Evolutionary conservation across 2,329 filamentous ascomycete genomes (phyloP).

Genomic region (Diplodia mutila): DNA sequence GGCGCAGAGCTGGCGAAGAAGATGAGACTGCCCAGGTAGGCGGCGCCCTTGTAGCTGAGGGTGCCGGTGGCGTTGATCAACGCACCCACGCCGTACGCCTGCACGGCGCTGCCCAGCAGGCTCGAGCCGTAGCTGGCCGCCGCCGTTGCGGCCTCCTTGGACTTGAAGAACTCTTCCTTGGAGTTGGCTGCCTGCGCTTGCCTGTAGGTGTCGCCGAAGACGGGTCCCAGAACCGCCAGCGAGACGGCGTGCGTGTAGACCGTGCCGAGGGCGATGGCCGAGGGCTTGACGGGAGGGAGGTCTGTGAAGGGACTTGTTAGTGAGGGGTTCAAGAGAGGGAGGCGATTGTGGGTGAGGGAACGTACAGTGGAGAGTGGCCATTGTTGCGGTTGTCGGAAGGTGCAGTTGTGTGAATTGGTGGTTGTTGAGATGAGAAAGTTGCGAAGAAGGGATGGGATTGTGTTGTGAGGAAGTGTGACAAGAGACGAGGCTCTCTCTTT

Average conservation of each 20-base stretch:
- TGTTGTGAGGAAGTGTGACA: neutral
- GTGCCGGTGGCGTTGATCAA: conserved; percentile 90
- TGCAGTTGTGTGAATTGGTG: neutral
- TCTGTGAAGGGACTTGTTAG: conserved; percentile 49
- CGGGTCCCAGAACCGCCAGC: conserved; percentile 79
- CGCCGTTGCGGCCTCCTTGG: conserved; percentile 86
- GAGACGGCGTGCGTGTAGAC: conserved; percentile 94
- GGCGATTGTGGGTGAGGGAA: conserved; percentile 27
- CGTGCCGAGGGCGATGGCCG: conserved; percentile 93
- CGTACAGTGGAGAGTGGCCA: conserved; percentile 65
- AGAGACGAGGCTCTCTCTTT: conserved; percentile 1
- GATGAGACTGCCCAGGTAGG: conserved; percentile 87
- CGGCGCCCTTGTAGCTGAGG: conserved; percentile 93
- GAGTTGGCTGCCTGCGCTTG: conserved; percentile 88
- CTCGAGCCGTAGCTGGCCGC: conserved; percentile 90
- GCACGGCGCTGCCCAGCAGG: conserved; percentile 82
- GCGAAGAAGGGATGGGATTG: neutral
- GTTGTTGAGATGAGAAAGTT: neutral
- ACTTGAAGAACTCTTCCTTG: conserved; percentile 95
- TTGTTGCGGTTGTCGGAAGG: conserved; percentile 49
- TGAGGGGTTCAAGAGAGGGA: neutral
- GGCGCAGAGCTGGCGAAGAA: conserved; percentile 91
- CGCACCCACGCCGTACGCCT: conserved; percentile 87
- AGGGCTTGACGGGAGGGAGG: conserved; percentile 89
- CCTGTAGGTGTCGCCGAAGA: conserved; percentile 95